Conservation (phyloP, 257 asterid genomes). For the Striga asiatica region DNA sequence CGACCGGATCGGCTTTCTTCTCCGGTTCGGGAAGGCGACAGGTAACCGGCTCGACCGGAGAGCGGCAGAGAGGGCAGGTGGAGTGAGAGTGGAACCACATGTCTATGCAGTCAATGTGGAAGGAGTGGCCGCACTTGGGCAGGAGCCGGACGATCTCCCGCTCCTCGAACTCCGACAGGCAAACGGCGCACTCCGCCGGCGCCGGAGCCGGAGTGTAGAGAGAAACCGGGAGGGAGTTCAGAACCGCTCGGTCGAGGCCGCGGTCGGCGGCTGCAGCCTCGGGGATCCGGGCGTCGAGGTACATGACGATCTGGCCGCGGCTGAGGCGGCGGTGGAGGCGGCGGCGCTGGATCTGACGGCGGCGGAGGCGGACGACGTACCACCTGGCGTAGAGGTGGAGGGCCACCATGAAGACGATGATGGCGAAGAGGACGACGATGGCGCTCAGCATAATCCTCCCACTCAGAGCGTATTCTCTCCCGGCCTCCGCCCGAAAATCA, state of each 20-base stretch:
- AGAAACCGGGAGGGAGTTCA: constrained; percentile 46
- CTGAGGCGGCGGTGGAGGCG: constrained; percentile 28
- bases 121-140: constrained; percentile 63
- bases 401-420: constrained; percentile 44
- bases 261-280: constrained; percentile 20
- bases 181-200: constrained; percentile 56
- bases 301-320: constrained; percentile 40
- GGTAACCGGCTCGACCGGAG: constrained; percentile 36
- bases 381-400: constrained; percentile 56
- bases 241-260: constrained; percentile 53
- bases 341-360: constrained; percentile 42
- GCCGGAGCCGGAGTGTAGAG: constrained; percentile 18
- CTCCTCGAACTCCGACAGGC: constrained; percentile 66
- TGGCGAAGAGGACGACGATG: constrained; percentile 40
- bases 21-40: constrained; percentile 13
- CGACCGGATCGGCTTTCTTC: constrained; percentile 3
- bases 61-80: constrained; percentile 82
- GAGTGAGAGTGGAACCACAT: constrained; percentile 82
- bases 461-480: constrained; percentile 37
- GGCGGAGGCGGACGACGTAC: constrained; percentile 46
- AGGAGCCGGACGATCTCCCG: constrained; percentile 43
- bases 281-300: constrained; percentile 26
- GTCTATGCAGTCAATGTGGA: constrained; percentile 68
- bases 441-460: constrained; percentile 69
- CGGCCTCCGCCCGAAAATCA: not conserved